Base-by-base conservation (phyloP, 78 protist species). In the Dictyostelium purpureum region DNA sequence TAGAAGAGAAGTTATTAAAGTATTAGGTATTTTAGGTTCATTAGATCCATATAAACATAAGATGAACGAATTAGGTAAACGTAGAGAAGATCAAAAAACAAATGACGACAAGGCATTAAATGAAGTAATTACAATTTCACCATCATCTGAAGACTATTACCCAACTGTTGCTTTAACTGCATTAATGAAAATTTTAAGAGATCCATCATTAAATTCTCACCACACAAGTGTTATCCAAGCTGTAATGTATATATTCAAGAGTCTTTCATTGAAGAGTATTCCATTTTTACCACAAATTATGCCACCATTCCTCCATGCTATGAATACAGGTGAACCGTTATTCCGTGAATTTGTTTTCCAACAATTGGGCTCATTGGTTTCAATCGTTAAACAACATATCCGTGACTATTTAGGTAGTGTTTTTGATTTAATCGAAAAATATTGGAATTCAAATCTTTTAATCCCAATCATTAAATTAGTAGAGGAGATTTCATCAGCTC, bases 21-120 rank as follows among this genome's bases (percentile, higher is more conserved):
- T 94, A 38, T 51, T 99, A 14, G 99, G 99, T 67, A 96, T 98
- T n/a, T 35, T 98, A 9, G 99, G 99, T 45, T 99, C 99, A 6
- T 74, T 97, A 19, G 99, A 98, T 81, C 99, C 99, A 19, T 94
- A 95, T 67, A 83, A 75, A 45, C 94, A 97, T 77, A 89, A 77
- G 71, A 76, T 93, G 87, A 89, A 89, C 38, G 81, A 89, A 52
- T 38, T 89, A 2, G 80, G 81, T 28, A 80, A 89, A 47, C 65
- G 94, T 24, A 59, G 94, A 49, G 94, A 89, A 52, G 88, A 89
- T 37, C 89, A 67, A 65, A 80, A 77, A 35, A 26, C 28, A 31
- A 49, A 63, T 4, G 94, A 80, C 24, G 82, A 76, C 61, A 87
- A 57, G 71, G 61, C 56, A 12, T 19, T 28, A 21, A 52, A 75